Evolutionary conservation across 768 basidiomycete genomes (phyloP).

Genomic region (Lactarius quietus): DNA sequence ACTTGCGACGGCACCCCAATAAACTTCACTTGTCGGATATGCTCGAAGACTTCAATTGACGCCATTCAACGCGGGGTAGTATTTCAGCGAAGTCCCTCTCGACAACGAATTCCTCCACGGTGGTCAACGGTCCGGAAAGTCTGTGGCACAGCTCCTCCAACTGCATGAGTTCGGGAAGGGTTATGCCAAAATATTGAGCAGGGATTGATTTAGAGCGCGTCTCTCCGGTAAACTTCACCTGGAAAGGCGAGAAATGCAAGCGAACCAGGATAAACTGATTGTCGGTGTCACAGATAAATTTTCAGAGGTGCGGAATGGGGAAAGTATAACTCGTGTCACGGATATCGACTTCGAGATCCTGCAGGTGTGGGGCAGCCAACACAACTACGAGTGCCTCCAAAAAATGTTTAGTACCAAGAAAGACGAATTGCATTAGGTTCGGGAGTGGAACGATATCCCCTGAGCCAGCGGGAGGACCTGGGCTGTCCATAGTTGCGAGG

Average conservation of each 20-base stretch:
- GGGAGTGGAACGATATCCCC: neutral
- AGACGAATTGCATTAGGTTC: neutral
- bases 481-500: no score
- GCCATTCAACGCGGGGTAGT: neutral
- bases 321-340: neutral
- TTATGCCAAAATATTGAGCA: neutral
- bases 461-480: no score
- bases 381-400: neutral
- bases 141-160: neutral
- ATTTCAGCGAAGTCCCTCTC: neutral
- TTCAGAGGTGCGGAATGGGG: neutral
- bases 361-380: conserved; percentile 3
- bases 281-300: neutral
- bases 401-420: neutral
- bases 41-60: neutral
- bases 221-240: neutral
- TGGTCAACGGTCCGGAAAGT: neutral
- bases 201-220: neutral
- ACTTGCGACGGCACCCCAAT: neutral
- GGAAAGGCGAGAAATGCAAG: fast-evolving
- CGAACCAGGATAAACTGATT: neutral
- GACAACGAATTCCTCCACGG: neutral
- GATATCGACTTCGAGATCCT: neutral
- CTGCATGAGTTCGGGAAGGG: neutral
- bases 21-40: neutral